Percentiles rank a stretch among this genome's conserved stretches.
Conservation (phyloP, 257 asterid genomes). For the Schizonepeta tenuifolia region DNA sequence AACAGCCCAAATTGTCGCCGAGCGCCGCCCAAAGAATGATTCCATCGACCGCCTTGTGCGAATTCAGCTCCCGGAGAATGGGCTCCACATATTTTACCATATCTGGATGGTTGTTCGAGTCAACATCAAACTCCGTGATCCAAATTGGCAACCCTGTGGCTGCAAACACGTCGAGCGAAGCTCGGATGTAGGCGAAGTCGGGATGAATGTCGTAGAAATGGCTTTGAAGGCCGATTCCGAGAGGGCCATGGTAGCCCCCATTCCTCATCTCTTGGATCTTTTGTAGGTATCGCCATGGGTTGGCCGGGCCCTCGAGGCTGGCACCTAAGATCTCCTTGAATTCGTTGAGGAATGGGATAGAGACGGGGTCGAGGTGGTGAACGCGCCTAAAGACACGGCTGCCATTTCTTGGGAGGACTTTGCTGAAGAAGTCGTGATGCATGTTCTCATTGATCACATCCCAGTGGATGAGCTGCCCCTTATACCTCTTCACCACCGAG, state of each 20-base stretch:
- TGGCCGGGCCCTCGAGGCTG: no score
- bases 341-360: slow-evolving; percentile 62
- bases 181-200: no score
- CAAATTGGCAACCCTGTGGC: no score
- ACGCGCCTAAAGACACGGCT: neutral
- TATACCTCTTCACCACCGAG: slow-evolving; percentile 47
- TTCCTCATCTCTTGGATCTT: slow-evolving; percentile 31
- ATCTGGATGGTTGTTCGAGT: no score
- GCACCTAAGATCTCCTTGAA: slow-evolving; percentile 52
- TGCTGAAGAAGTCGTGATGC: slow-evolving; percentile 39
- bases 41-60: no score
- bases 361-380: neutral
- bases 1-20: no score
- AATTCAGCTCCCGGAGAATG: no score
- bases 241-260: slow-evolving; percentile 17
- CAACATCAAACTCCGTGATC: no score
- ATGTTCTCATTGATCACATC: neutral
- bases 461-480: slow-evolving; percentile 30
- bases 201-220: no score
- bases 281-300: slow-evolving; percentile 37
- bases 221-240: slow-evolving; percentile 59
- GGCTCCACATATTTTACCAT: no score
- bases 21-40: no score
- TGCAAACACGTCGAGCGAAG: no score
- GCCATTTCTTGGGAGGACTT: slow-evolving; percentile 3